Percentiles rank a stretch among this genome's conserved stretches.
These are phyloP conservation scores for Angophora floribunda DNA, from an alignment of 345 rosid species.

Conservation along the genomic window DNA sequence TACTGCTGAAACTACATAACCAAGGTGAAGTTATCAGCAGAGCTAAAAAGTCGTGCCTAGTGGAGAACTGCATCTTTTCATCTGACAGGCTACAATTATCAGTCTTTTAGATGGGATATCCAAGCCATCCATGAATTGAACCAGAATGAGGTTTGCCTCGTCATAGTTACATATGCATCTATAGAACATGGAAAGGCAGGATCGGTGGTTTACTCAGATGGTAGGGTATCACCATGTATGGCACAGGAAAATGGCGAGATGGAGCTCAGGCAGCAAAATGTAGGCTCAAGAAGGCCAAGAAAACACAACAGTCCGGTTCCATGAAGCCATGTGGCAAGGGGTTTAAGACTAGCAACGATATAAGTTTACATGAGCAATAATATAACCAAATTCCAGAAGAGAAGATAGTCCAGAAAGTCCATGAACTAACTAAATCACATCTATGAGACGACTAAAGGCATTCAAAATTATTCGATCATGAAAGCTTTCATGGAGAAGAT, in stretches of 20 bases:
- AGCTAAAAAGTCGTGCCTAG: not conserved
- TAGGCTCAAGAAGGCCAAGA: not conserved
- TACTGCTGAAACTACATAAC: not conserved
- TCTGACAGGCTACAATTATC: not conserved
- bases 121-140: not conserved
- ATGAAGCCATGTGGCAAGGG: not conserved
- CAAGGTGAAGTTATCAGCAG: not conserved
- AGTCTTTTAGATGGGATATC: not conserved
- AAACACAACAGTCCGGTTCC: not conserved
- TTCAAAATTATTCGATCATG: not conserved
- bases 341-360: not conserved
- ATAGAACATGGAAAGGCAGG: not conserved
- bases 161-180: not conserved
- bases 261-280: not conserved
- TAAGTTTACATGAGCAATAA: not conserved
- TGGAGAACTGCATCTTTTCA: not conserved
- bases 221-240: not conserved
- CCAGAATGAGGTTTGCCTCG: not conserved
- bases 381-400: not conserved
- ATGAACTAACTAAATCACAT: not conserved
- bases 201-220: not conserved
- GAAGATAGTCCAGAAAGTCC: not conserved
- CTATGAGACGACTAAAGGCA: not conserved
- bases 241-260: not conserved
- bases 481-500: not conserved